Evolutionary conservation across 129 eudicot genomes (phyloP), one percentile per base, ranked within the genome.

Genomic region (Glebionis coronaria): DNA sequence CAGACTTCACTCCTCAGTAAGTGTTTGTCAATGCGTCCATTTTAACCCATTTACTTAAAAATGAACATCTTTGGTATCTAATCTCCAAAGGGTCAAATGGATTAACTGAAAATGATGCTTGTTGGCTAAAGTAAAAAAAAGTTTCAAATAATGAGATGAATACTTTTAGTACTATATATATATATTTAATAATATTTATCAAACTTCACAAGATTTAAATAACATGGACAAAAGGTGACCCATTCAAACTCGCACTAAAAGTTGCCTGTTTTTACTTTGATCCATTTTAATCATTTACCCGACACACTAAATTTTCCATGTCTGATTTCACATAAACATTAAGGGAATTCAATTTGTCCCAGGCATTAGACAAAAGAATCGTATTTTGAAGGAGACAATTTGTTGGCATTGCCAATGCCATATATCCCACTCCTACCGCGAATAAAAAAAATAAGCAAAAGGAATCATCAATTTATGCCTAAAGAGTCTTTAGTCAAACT

Each of bases 261-360:
- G 2, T 25, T 27, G 28, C 63, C 18, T 27, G n/a, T 13, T 49
- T 49, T 49, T 4, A 49, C 54, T 49, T 49, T 8, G 9, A 35
- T 10, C 2, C 10, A 35, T 35, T 35, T 35, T 35, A 6, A 10
- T 8, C 4, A 1, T 44, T 10, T 58, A 58, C 63, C 31, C 2
- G 29, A 58, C 18, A 19, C 44, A 40, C 42, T 4, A 11, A 58
- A 27, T 58, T 21, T 58, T 35, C 13, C 20, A 28, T 20, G 9
- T 58, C 44, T 58, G 29, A 40, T 13, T 14, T 28, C n/a, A n/a
- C 29, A 10, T 3, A 40, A 28, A 21, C 35, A 21, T 56, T 21
- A 62, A 40, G 64, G 15, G 18, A 63, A 72, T 72, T 72, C 63
- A 15, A 9, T 64, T 27, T 72, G 77, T 72, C 77, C n/a, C 61